These are phyloP conservation scores for Colletotrichum simmondsii DNA, from an alignment of 2,329 filamentous ascomycete genomes.

Conservation along the genomic window DNA sequence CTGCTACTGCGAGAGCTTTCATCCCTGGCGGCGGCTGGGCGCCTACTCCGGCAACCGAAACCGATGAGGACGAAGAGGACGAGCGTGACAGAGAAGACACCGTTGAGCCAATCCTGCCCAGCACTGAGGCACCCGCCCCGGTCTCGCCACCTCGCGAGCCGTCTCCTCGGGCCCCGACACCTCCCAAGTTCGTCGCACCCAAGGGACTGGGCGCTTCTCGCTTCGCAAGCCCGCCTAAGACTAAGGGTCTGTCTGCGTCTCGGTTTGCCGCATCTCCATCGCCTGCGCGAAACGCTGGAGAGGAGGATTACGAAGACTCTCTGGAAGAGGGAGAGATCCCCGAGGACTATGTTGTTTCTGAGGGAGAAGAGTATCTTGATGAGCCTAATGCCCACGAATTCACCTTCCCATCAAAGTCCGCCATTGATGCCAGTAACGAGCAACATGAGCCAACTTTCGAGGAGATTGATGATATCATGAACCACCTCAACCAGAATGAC, in stretches of 20 bases:
- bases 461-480: conserved; percentile 94
- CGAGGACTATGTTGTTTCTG: conserved; percentile 33
- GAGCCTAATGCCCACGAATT: conserved; percentile 8
- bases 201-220: conserved; percentile 60
- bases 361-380: conserved; percentile 15
- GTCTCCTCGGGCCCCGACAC: conserved; percentile 37
- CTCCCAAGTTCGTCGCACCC: conserved; percentile 35
- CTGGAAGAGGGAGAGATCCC: conserved; percentile 37
- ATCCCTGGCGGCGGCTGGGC: conserved; percentile 53
- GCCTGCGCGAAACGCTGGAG: conserved; percentile 42
- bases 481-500: conserved; percentile 79
- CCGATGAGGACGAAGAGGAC: conserved; percentile 35
- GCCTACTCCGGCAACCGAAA: conserved; percentile 24
- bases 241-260: conserved; percentile 55
- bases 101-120: conserved; percentile 28
- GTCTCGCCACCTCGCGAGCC: conserved; percentile 13
- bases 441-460: conserved; percentile 70
- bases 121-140: conserved; percentile 5
- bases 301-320: conserved; percentile 41
- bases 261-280: conserved; percentile 56
- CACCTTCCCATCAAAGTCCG: background rate
- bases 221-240: conserved; percentile 55
- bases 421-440: conserved; percentile 42
- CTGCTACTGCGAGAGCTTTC: conserved; percentile 78
- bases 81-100: conserved; percentile 35